These are phyloP conservation scores for Telopea speciosissima DNA, from an alignment of 177 flowering plant genomes.

Conservation along the genomic window DNA sequence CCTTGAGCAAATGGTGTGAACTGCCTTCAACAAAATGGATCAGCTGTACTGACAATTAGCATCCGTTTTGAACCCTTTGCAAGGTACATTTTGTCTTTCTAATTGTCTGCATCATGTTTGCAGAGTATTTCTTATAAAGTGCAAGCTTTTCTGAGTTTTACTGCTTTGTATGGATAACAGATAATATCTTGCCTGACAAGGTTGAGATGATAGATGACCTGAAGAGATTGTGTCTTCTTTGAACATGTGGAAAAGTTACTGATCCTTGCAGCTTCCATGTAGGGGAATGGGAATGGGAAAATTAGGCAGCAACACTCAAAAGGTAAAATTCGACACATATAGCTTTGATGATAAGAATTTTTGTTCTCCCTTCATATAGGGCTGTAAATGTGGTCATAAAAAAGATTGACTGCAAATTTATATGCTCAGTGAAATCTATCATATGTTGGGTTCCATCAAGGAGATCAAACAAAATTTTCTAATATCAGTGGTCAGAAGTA, in stretches of 20 bases:
- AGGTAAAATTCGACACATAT: constrained; percentile 27
- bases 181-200: constrained; percentile 6
- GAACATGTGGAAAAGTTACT: constrained; percentile 67
- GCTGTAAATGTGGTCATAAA: not conserved
- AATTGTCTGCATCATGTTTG: not conserved
- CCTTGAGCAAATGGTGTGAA: constrained; percentile 94
- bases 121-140: not conserved
- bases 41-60: constrained; percentile 78
- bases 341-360: not conserved
- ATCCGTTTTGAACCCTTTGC: constrained; percentile 58
- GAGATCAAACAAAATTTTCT: too few species aligned
- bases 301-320: constrained; percentile 3
- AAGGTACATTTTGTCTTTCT: constrained; percentile 33
- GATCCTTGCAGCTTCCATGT: constrained; percentile 74
- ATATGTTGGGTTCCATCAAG: too few species aligned
- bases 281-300: constrained; percentile 59
- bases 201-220: constrained; percentile 44
- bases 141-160: not conserved
- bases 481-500: too few species aligned
- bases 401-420: too few species aligned
- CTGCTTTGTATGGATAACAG: constrained; percentile 2
- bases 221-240: constrained; percentile 44
- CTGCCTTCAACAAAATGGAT: constrained; percentile 75
- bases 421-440: too few species aligned
- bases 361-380: not conserved